Conservation (phyloP, 192 early-diverging fungal species). For the Spinellus fusiger region DNA sequence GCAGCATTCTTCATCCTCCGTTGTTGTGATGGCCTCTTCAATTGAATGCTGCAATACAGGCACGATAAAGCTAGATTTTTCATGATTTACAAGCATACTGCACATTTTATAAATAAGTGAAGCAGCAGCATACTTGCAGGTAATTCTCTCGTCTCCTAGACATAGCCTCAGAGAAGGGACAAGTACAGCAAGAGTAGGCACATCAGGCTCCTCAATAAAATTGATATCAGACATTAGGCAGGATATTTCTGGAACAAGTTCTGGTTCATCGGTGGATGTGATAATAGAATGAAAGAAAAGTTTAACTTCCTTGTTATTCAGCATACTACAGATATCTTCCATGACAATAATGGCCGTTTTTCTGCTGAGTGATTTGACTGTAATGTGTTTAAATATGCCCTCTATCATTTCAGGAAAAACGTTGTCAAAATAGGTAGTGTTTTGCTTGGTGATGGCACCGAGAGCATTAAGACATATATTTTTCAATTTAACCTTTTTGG, state of each 20-base stretch:
- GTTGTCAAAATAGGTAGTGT: conserved; percentile 43
- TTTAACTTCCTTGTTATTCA: conserved; percentile 77
- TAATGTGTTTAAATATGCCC: conserved; percentile 68
- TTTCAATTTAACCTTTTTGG: conserved; percentile 75
- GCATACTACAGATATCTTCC: conserved; percentile 59
- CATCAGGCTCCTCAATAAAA: conserved; percentile 72
- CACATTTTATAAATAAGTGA: conserved; percentile 91
- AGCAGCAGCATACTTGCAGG: conserved; percentile 67
- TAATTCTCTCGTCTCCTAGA: conserved; percentile 60
- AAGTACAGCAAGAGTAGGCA: conserved; percentile 76
- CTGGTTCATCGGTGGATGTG: conserved; percentile 67
- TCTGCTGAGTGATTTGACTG: conserved; percentile 72
- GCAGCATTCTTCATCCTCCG: too few species aligned
- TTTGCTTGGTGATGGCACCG: conserved; percentile 35
- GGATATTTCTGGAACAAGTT: conserved; percentile 73
- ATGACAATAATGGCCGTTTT: conserved; percentile 60
- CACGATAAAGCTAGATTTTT: too few species aligned
- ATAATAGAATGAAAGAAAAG: conserved; percentile 72
- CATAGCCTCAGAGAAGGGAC: conserved; percentile 68
- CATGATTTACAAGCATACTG: too few species aligned
- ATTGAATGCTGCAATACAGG: too few species aligned
- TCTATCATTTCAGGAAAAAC: conserved; percentile 63
- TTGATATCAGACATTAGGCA: conserved; percentile 74
- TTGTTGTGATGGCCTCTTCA: too few species aligned
- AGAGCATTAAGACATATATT: conserved; percentile 40